phyloP scores from a whole-genome alignment of 805 yeast genomes.

The Dipodascus albidus region DNA sequence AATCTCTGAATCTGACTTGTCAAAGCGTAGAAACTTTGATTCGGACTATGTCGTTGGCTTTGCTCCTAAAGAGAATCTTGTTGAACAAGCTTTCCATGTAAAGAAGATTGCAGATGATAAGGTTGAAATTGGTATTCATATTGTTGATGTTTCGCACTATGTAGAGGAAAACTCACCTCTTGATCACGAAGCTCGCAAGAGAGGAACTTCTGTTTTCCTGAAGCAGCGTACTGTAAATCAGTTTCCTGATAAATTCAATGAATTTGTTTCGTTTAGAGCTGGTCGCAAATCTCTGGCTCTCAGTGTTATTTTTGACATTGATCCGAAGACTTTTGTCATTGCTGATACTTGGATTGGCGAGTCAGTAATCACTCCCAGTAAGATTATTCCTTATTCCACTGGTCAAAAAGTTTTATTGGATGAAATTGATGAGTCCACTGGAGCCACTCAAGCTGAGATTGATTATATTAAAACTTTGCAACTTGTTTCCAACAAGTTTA shows the following conservation, averaged over 20 bases:
- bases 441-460: slow-evolving; percentile 41
- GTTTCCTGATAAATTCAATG: slow-evolving; percentile 53
- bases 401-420: slow-evolving; percentile 11
- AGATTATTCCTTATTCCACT: slow-evolving; percentile 22
- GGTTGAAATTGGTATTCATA: slow-evolving; percentile 78
- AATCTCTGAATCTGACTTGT: slow-evolving; percentile 17
- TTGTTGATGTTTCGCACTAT: slow-evolving; percentile 65
- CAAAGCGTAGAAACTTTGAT: slow-evolving; percentile 40
- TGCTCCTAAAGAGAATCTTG: slow-evolving; percentile 42
- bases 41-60: slow-evolving; percentile 53
- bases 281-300: slow-evolving; percentile 53
- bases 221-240: slow-evolving; percentile 64
- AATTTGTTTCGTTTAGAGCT: slow-evolving; percentile 45
- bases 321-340: slow-evolving; percentile 57
- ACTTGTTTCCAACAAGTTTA: slow-evolving; percentile 55
- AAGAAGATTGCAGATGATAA: slow-evolving; percentile 45
- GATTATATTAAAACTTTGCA: slow-evolving; percentile 56
- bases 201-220: slow-evolving; percentile 80
- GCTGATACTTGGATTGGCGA: slow-evolving; percentile 71
- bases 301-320: slow-evolving; percentile 72
- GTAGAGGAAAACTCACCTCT: slow-evolving; percentile 62
- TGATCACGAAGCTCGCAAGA: slow-evolving; percentile 82
- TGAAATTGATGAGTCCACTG: slow-evolving; percentile 4
- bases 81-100: slow-evolving; percentile 79
- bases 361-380: slow-evolving; percentile 54